Evolutionary conservation across 2,329 filamentous ascomycete genomes (phyloP), one percentile per base, ranked within the genome.

Genomic region (Fusarium staphyleae): DNA sequence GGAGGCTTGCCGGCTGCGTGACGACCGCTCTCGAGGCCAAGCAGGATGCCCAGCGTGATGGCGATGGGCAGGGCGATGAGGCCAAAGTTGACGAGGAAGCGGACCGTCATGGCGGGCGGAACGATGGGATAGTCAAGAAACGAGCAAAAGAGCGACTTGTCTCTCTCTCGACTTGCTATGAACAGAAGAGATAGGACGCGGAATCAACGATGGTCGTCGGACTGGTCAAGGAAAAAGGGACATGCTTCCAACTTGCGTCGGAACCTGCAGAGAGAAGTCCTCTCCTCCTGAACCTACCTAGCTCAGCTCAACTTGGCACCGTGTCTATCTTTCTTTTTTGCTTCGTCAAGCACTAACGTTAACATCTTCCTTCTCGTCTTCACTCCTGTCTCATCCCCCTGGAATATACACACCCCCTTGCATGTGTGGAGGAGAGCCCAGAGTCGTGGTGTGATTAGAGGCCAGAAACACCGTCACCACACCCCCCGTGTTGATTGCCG

Each of bases 1-100:
- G 77, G 77, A 28, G 70, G 54, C 48, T 78, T 70, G 29, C 80
- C 79, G 2, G 66, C 70, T 8, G 78, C 71, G 26, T 70, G 62
- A 33, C 78, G 74, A 37, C 75, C 69, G n/a, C 72, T 70, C 53
- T 83, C 75, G 29, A 83, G 66, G 9, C 78, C 80, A 29, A 83
- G 68, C 18, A 84, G 69, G 35, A 82, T 70, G 40, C 78, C 81
- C 24, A 82, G 60, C 9, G 79, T 81, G 48, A 75, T 73, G 51
- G 74, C 80, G 51, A 82, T 75, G 32, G 78, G 81, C 53, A 83
- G 69, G 58, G 75, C 75, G 55, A 83, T 62, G 42, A 84, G 74
- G 63, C 72, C 72, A 46, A 78, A 73, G 69, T 81, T 83, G 69
- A 82, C 73, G 52, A 83, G 65, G 67, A 78, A 77, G 57, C 71